Evolutionary conservation across 169 alveolate species (phyloP).

Genomic region (Plasmodium gonderi): DNA sequence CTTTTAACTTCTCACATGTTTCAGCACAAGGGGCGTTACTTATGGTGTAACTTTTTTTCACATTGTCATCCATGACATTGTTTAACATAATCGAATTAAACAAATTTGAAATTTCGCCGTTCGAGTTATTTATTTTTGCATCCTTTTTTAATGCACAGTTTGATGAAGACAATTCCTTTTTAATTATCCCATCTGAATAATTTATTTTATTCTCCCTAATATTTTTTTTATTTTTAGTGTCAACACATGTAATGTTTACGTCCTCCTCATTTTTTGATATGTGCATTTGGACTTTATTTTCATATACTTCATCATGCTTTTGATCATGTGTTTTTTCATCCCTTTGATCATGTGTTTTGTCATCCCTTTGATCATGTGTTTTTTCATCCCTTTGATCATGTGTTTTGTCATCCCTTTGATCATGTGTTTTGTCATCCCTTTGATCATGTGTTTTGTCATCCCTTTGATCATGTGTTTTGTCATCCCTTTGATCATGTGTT

Average conservation of each 20-base stretch:
- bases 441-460: neutral
- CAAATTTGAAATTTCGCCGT: neutral
- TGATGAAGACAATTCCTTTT: neutral
- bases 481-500: neutral
- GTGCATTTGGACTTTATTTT: neutral
- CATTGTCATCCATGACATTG: neutral
- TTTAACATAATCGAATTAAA: neutral
- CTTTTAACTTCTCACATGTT: neutral
- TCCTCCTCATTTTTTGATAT: neutral
- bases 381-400: neutral
- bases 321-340: neutral
- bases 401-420: neutral
- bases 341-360: neutral
- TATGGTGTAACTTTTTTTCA: neutral
- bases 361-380: neutral
- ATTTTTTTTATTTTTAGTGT: neutral
- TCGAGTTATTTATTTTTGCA: conserved; percentile 5
- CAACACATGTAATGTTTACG: neutral
- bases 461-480: neutral
- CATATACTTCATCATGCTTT: neutral
- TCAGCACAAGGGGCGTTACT: neutral
- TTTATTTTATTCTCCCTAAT: neutral
- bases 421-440: neutral
- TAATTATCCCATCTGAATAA: neutral
- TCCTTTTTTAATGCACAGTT: neutral